Evolutionary conservation across 768 basidiomycete species (phyloP).

Genomic region (Macrolepiota dolichaula): DNA sequence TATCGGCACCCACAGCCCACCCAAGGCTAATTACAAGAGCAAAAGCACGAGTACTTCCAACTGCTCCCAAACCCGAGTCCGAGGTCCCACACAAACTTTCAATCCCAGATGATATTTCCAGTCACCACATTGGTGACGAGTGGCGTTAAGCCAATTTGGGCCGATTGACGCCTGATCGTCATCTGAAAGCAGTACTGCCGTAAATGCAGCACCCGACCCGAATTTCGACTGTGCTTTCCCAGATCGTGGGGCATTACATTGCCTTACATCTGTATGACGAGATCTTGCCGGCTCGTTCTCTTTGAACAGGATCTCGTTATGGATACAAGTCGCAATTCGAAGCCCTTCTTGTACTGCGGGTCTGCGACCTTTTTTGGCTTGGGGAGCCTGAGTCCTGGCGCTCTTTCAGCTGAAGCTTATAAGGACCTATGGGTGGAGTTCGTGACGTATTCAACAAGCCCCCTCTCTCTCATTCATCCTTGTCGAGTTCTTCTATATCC

Average conservation of each 20-base stretch:
- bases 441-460: background rate
- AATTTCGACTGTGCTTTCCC: background rate
- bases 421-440: background rate
- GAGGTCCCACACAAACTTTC: background rate
- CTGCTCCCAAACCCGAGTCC: slow-evolving; percentile 5
- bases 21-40: background rate
- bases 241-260: background rate
- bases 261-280: background rate
- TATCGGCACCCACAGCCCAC: background rate
- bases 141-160: background rate
- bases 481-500: background rate
- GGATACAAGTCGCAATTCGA: background rate
- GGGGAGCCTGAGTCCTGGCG: slow-evolving; percentile 6
- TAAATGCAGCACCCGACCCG: background rate
- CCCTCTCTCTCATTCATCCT: background rate
- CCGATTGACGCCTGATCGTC: background rate
- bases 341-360: slow-evolving; percentile 6
- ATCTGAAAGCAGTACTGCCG: background rate
- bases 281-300: background rate
- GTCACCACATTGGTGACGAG: background rate
- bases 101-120: background rate
- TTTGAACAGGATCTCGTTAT: background rate
- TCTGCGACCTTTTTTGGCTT: background rate
- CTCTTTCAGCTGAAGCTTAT: background rate
- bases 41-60: background rate